Percentiles rank a stretch among this genome's conserved stretches.
Conservation (phyloP, 2,329 filamentous ascomycete species). For the Stemphylium vesicarium region DNA sequence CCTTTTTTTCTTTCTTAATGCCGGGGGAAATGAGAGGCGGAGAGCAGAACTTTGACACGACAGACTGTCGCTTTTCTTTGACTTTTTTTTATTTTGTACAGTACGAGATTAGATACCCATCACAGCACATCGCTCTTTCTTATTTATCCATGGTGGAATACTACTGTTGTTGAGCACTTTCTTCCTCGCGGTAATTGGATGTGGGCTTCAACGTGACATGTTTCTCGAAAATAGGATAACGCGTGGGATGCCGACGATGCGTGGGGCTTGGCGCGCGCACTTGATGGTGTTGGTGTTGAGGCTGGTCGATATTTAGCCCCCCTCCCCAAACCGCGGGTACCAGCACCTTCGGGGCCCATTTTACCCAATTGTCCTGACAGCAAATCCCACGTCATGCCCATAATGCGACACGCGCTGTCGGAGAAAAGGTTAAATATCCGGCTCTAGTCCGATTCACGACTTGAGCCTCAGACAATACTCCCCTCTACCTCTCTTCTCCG, state of each 20-base stretch:
- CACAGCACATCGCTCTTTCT: too few relatives aligned
- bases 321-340: conserved; percentile 1
- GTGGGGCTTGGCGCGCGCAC: conserved; percentile 4
- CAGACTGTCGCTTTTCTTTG: conserved; percentile 7
- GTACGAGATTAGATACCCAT: too few relatives aligned
- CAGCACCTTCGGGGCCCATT: neutral
- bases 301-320: conserved; percentile 3
- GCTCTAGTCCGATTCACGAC: conserved; percentile 16
- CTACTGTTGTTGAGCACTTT: too few relatives aligned
- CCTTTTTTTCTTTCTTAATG: neutral
- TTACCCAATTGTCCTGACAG: conserved; percentile 16
- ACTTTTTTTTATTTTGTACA: too few relatives aligned
- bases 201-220: too few relatives aligned
- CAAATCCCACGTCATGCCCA: conserved; percentile 10
- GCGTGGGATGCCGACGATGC: too few relatives aligned
- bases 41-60: neutral
- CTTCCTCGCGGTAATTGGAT: too few relatives aligned
- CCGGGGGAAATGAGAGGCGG: neutral
- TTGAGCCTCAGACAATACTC: conserved; percentile 23
- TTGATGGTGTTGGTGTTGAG: neutral
- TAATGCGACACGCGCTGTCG: conserved; percentile 9
- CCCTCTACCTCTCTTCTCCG: conserved; percentile 12
- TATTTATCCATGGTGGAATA: too few relatives aligned
- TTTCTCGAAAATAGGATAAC: too few relatives aligned
- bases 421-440: conserved; percentile 30